These are phyloP conservation scores for Aureobasidium lini DNA, from an alignment of 2,329 filamentous ascomycete genomes.

Conservation along the genomic window DNA sequence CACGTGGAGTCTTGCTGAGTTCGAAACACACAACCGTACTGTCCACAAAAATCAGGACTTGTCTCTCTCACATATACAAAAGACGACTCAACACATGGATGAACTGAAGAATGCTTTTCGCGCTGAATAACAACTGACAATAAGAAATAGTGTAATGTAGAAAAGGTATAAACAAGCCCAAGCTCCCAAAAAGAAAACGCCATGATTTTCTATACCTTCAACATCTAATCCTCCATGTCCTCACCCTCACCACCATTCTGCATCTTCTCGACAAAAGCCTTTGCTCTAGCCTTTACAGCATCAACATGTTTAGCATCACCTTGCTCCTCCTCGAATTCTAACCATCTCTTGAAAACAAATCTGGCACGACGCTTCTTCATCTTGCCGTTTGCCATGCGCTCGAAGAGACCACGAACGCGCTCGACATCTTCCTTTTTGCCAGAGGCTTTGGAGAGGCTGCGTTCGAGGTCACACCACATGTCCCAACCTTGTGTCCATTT, in stretches of 20 bases:
- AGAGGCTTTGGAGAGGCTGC: slow-evolving; percentile 42
- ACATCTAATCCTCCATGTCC: slow-evolving; percentile 14
- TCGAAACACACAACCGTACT: no score
- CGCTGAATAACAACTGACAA: no score
- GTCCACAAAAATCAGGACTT: no score
- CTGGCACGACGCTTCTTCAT: slow-evolving; percentile 77
- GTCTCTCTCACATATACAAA: no score
- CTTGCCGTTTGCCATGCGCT: slow-evolving; percentile 57
- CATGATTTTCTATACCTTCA: not conserved
- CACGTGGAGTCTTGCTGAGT: no score
- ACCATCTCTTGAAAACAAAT: slow-evolving; percentile 88
- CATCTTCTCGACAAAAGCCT: slow-evolving; percentile 57
- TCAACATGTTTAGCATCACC: slow-evolving; percentile 64
- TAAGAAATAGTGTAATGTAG: not conserved
- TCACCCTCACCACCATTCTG: slow-evolving; percentile 27
- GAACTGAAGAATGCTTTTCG: no score
- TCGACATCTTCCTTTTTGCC: slow-evolving; percentile 51
- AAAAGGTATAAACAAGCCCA: not conserved
- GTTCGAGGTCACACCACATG: slow-evolving; percentile 79
- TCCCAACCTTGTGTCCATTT: slow-evolving; percentile 93
- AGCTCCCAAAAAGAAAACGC: not conserved
- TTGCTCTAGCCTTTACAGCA: slow-evolving; percentile 61
- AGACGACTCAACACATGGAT: no score
- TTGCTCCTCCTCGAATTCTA: slow-evolving; percentile 69
- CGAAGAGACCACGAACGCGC: slow-evolving; percentile 57